A percentile compares a stretch with the other conserved stretches of the same genome.
phyloP scores from a whole-genome alignment of 306 rosid genomes.

The Dryas octopetala region DNA sequence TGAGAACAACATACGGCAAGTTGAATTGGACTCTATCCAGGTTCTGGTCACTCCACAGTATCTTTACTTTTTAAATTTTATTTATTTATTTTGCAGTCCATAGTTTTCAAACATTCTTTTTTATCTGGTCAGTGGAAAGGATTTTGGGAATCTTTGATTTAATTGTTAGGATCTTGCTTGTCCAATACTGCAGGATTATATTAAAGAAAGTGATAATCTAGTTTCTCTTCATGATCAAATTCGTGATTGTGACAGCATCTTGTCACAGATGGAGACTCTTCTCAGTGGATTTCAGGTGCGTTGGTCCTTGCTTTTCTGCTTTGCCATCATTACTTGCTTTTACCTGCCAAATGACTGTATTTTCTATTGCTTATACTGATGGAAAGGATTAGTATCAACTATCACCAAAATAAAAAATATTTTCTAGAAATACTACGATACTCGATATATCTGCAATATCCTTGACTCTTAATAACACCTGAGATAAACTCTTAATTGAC shows the following conservation, averaged over 20 bases:
- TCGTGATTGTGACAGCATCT: slow-evolving; percentile 90
- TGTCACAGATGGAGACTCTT: slow-evolving; percentile 97
- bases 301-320: slow-evolving; percentile 28
- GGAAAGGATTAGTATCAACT: too few species aligned
- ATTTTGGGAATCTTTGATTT: neutral
- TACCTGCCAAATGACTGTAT: neutral
- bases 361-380: slow-evolving; percentile 1
- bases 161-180: slow-evolving; percentile 6
- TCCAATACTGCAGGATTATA: slow-evolving; percentile 70
- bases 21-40: slow-evolving; percentile 97
- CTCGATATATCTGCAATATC: too few species aligned
- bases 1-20: slow-evolving; percentile 88
- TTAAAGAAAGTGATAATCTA: slow-evolving; percentile 89
- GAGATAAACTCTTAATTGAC: too few species aligned
- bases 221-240: slow-evolving; percentile 97
- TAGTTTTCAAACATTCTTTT: neutral
- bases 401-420: too few species aligned
- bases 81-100: neutral
- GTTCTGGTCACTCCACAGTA: slow-evolving; percentile 37
- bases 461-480: too few species aligned
- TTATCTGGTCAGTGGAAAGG: neutral
- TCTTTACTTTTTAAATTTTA: neutral
- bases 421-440: too few species aligned
- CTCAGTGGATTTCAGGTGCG: slow-evolving; percentile 93
- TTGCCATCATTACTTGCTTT: neutral